Conservation (phyloP, 163 green algal genomes). For the Botryococcus braunii region DNA sequence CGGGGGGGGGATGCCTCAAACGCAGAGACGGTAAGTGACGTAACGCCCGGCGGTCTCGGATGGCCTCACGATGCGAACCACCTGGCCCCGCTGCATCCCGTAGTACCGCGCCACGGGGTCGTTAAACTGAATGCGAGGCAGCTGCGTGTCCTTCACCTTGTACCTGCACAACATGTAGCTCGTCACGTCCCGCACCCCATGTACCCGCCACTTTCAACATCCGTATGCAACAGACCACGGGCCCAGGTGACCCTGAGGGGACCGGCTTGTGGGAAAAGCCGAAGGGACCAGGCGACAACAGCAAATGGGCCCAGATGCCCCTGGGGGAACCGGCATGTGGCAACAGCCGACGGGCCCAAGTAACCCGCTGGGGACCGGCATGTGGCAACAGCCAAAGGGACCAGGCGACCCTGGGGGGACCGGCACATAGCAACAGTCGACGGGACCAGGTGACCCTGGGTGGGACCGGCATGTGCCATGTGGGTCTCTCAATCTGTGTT, state of each 20-base stretch:
- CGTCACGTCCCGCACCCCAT: not conserved
- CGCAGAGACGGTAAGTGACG: conserved; percentile 91
- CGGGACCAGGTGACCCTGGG: no score
- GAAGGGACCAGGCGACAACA: no score
- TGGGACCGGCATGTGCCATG: no score
- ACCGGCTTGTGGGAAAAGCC: no score
- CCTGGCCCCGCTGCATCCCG: conserved; percentile 80
- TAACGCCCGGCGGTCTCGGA: conserved; percentile 93
- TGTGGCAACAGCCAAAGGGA: no score
- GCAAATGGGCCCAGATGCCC: no score
- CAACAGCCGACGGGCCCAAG: no score
- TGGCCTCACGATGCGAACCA: conserved; percentile 91
- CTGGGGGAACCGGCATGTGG: no score
- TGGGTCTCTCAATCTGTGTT: no score
- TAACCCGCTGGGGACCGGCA: no score
- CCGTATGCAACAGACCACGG: not conserved
- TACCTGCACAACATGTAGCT: conserved; percentile 28
- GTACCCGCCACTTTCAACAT: not conserved
- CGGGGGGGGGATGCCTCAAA: conserved; percentile 52
- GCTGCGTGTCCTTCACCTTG: conserved; percentile 92
- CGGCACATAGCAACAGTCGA: no score
- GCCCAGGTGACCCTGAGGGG: not conserved
- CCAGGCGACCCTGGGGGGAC: no score
- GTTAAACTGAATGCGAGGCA: conserved; percentile 86
- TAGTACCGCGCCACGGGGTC: conserved; percentile 95